Conservation (phyloP, 2,329 filamentous ascomycete genomes). For the Delphinella strobiligena region DNA sequence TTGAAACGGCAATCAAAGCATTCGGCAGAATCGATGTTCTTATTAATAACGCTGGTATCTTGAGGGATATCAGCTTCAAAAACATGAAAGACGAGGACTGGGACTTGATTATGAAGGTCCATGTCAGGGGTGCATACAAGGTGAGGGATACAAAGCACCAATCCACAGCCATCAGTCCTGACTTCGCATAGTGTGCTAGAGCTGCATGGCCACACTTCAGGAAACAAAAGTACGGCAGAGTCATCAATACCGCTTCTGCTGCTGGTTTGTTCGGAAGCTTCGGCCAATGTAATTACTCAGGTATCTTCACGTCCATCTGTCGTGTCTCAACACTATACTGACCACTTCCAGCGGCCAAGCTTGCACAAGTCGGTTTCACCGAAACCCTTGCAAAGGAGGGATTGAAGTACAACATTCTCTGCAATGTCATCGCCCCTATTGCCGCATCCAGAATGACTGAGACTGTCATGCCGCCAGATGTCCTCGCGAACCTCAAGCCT, state of each 20-base stretch:
- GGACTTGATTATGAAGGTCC: slow-evolving; percentile 88
- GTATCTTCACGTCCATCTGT: slow-evolving; percentile 22
- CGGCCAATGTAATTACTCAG: slow-evolving; percentile 90
- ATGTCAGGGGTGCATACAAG: slow-evolving; percentile 90
- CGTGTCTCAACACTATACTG: slow-evolving; percentile 16
- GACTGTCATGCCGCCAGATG: slow-evolving; percentile 89
- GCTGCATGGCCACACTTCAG: slow-evolving; percentile 96
- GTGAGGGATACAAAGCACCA: slow-evolving; percentile 20
- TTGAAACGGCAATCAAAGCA: slow-evolving; percentile 70
- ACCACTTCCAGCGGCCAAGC: slow-evolving; percentile 59
- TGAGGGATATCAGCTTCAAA: slow-evolving; percentile 93
- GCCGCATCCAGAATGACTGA: slow-evolving; percentile 92
- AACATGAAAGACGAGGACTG: slow-evolving; percentile 97
- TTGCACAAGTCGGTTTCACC: slow-evolving; percentile 90
- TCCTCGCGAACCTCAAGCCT: slow-evolving; percentile 73
- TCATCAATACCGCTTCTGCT: slow-evolving; percentile 96
- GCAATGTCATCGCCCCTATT: slow-evolving; percentile 90
- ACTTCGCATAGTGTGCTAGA: slow-evolving; percentile 57
- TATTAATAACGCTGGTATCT: slow-evolving; percentile 95
- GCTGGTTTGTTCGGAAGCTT: slow-evolving; percentile 93
- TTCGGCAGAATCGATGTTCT: slow-evolving; percentile 87
- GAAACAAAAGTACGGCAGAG: slow-evolving; percentile 94
- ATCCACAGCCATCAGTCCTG: too few relatives aligned
- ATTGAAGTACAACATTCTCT: slow-evolving; percentile 91
- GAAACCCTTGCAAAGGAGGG: slow-evolving; percentile 98